Percentiles rank a stretch among this genome's conserved stretches.
phyloP scores from a whole-genome alignment of 2,329 filamentous ascomycete genomes.

The Alternaria brassicae region DNA sequence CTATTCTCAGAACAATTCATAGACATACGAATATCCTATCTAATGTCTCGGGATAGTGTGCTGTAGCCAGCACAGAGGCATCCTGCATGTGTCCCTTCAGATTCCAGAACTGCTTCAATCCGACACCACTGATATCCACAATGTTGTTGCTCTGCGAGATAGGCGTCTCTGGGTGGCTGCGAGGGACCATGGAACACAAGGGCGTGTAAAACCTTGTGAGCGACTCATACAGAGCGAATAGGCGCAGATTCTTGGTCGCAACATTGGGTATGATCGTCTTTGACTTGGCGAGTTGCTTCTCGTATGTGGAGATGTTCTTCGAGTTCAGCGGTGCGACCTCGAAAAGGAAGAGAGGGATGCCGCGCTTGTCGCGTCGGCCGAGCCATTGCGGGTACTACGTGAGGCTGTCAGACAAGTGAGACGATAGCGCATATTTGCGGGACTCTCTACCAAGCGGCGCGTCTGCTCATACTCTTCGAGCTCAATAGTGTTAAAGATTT shows the following conservation, averaged over 20 bases:
- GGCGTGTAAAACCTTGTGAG: conserved; percentile 87
- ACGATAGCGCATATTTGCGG: conserved; percentile 4
- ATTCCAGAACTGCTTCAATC: conserved; percentile 95
- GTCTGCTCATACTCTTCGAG: conserved; percentile 83
- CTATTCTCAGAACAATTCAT: not conserved
- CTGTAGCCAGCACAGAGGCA: conserved; percentile 84
- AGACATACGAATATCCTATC: conserved; percentile 74
- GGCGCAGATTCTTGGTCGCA: conserved; percentile 76
- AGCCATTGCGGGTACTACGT: conserved; percentile 91
- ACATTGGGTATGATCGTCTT: conserved; percentile 67
- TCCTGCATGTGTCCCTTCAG: conserved; percentile 93
- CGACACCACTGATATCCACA: conserved; percentile 87
- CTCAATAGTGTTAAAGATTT: conserved; percentile 86
- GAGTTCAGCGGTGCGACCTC: conserved; percentile 83
- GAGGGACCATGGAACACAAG: conserved; percentile 78
- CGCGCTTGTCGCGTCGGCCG: conserved; percentile 85
- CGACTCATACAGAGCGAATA: conserved; percentile 95
- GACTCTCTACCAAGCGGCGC: conserved; percentile 69
- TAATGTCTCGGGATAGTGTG: conserved; percentile 93
- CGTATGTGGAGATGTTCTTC: conserved; percentile 81
- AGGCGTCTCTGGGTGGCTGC: conserved; percentile 78
- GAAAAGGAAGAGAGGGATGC: conserved; percentile 91
- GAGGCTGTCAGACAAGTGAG: conserved; percentile 32
- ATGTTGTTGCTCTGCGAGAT: conserved; percentile 95
- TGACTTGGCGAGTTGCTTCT: conserved; percentile 67